Base-by-base conservation (phyloP, 2,329 filamentous ascomycete genomes). In the Fusarium albosuccineum region DNA sequence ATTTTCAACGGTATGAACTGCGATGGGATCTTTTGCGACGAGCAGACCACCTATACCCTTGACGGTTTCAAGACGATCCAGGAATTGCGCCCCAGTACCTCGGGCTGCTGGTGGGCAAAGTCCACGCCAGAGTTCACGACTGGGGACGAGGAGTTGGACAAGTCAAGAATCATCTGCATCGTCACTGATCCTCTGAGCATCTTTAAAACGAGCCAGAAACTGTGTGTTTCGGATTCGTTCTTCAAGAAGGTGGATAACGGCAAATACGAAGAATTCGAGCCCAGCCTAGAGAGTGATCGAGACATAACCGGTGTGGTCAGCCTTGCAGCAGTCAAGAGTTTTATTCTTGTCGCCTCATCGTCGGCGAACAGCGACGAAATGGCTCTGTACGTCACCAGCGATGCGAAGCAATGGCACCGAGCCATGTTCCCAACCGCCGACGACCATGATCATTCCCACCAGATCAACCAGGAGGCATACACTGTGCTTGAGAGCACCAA, bases 401-500 rank as follows among this genome's bases (percentile, higher is more conserved):
- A 99, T 77, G 90, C 92, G 11, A 83, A 89, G 52, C 89, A 86
- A 57, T 99, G 96, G 96, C 94, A 98, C 77, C 90, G 94, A 54
- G 95, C 95, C 61, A 88, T 97, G 75, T 98, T 99, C 78, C 91
- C 90, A 8, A 88, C 89, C 44, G 90, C 92, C 64, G 93, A 97
- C 77, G 91, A 82, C 44, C 81, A 83, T 64, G 91, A 93, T 63
- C 94, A 97, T 77, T 92, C 85, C 41, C 81, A 83, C 61, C 78
- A 75, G 49, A 80, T 94, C 73, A 86, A 93, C 64, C 91, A 97
- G 76, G 88, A 95, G 75, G 93, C 92, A 3, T 99, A 97, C 78
- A 99, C 96, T 0, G 87, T 99, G 48, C 85, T 99, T 40, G 95
- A 98, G 80, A 96, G 94, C 74, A 98, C 96, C 41, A 95, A 97